Percentiles rank a stretch among this genome's conserved stretches.
Conservation (phyloP, 305 asterid genomes). For the Rubia balearica region DNA sequence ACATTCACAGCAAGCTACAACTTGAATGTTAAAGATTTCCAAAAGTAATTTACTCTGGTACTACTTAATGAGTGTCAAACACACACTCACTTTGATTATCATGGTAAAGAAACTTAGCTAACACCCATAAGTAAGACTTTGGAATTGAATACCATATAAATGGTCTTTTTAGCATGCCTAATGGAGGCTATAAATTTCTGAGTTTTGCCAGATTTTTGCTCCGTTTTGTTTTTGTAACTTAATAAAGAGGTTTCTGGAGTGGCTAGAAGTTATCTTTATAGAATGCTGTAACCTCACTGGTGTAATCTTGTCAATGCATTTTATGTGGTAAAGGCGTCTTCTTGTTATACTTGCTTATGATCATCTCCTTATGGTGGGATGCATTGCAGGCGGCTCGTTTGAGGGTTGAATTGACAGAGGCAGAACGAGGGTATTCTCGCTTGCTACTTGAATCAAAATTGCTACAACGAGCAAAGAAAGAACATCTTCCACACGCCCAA, state of each 20-base stretch:
- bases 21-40: not conserved
- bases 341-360: not conserved
- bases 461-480: slow-evolving; percentile 43
- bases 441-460: slow-evolving; percentile 41
- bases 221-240: too few relatives aligned
- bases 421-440: slow-evolving; percentile 41
- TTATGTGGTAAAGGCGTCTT: not conserved
- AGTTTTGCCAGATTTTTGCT: too few relatives aligned
- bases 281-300: not conserved
- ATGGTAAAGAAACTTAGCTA: not conserved
- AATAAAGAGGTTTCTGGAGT: too few relatives aligned
- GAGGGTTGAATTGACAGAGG: slow-evolving; percentile 35
- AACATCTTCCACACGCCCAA: slow-evolving; percentile 9
- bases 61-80: not conserved
- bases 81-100: too few relatives aligned
- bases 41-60: not conserved
- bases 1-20: too few relatives aligned
- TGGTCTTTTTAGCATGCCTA: too few relatives aligned
- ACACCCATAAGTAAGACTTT: too few relatives aligned
- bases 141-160: too few relatives aligned
- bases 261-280: not conserved
- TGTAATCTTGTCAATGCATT: not conserved
- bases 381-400: slow-evolving; percentile 39
- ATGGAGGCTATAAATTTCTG: too few relatives aligned
- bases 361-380: not conserved